These are phyloP conservation scores for Fusarium protoensiforme DNA, from an alignment of 2,329 filamentous ascomycete genomes.

Conservation along the genomic window DNA sequence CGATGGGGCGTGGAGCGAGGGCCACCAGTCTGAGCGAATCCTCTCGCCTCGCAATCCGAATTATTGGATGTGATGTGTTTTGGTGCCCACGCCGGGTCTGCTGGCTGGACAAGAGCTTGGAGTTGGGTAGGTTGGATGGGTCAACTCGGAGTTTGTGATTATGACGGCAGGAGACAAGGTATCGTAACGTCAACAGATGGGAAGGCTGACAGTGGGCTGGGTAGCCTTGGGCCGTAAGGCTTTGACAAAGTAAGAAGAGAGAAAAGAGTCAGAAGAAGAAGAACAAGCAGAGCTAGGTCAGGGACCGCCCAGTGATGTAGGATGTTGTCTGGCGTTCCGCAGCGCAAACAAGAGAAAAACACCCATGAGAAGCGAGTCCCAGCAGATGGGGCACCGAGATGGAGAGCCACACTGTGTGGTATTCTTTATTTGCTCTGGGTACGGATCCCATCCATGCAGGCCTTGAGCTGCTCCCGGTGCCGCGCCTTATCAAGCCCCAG, in stretches of 20 bases:
- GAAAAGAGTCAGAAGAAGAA: conserved; percentile 32
- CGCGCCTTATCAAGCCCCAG: conserved; percentile 42
- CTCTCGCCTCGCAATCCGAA: conserved; percentile 35
- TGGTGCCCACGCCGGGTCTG: conserved; percentile 23
- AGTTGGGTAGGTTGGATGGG: conserved; percentile 20
- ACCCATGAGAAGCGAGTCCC: conserved; percentile 36
- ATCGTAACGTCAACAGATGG: conserved; percentile 10
- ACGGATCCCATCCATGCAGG: conserved; percentile 37
- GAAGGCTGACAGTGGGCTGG: conserved; percentile 20
- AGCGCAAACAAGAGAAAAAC: conserved; percentile 36
- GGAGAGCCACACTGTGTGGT: conserved; percentile 41
- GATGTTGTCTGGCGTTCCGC: conserved; percentile 34
- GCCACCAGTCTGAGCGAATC: conserved; percentile 34
- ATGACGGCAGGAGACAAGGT: conserved; percentile 17
- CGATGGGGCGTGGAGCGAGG: conserved; percentile 33
- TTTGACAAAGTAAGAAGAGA: conserved; percentile 24
- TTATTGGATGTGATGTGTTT: conserved; percentile 36
- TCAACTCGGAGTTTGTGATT: conserved; percentile 18
- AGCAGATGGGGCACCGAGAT: conserved; percentile 34
- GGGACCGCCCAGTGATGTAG: conserved; percentile 40
- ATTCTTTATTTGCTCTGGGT: conserved; percentile 39
- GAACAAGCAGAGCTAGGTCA: conserved; percentile 26
- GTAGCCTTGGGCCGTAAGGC: conserved; percentile 28
- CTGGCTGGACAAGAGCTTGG: conserved; percentile 16
- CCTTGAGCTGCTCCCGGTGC: conserved; percentile 33